Evolutionary conservation across 345 rosid species (phyloP).

Genomic region (Hibiscus mutabilis): DNA sequence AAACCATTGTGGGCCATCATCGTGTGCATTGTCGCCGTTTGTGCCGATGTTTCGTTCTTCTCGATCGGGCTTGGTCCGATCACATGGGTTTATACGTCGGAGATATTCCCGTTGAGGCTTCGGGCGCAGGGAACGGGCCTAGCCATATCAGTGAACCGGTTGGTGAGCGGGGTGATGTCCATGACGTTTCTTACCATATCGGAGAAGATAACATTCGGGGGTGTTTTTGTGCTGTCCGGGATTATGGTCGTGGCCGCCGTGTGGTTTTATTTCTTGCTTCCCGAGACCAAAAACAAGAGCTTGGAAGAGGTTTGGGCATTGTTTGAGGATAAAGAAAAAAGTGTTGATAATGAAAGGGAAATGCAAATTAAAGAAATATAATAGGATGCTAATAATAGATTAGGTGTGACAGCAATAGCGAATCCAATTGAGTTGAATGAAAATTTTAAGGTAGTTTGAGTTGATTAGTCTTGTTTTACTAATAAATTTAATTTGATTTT

Average conservation of each 20-base stretch:
- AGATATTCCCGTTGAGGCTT: slow-evolving; percentile 60
- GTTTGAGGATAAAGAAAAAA: slow-evolving; percentile 28
- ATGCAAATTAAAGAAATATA: slow-evolving; percentile 12
- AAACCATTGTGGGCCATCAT: slow-evolving; percentile 10
- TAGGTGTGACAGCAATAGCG: too few relatives aligned
- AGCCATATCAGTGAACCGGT: slow-evolving; percentile 62
- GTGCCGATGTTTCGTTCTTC: slow-evolving; percentile 59
- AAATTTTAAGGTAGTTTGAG: too few relatives aligned
- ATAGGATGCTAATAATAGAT: too few relatives aligned
- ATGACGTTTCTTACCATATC: slow-evolving; percentile 60
- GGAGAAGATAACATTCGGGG: slow-evolving; percentile 43
- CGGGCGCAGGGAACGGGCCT: slow-evolving; percentile 59
- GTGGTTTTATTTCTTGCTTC: slow-evolving; percentile 52
- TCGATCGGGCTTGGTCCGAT: slow-evolving; percentile 80
- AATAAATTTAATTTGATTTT: too few relatives aligned
- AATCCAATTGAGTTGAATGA: too few relatives aligned
- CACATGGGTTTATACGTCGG: slow-evolving; percentile 76
- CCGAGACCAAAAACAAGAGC: slow-evolving; percentile 67
- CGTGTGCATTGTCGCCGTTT: slow-evolving; percentile 36
- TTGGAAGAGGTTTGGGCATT: slow-evolving; percentile 58
- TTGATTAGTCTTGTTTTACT: too few relatives aligned
- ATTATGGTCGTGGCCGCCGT: slow-evolving; percentile 36
- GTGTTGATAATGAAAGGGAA: neutral
- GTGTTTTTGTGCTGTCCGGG: slow-evolving; percentile 50
- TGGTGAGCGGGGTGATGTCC: slow-evolving; percentile 64